Evolutionary conservation across 768 basidiomycete species (phyloP).

Genomic region (Cystofilobasidium capitatum): DNA sequence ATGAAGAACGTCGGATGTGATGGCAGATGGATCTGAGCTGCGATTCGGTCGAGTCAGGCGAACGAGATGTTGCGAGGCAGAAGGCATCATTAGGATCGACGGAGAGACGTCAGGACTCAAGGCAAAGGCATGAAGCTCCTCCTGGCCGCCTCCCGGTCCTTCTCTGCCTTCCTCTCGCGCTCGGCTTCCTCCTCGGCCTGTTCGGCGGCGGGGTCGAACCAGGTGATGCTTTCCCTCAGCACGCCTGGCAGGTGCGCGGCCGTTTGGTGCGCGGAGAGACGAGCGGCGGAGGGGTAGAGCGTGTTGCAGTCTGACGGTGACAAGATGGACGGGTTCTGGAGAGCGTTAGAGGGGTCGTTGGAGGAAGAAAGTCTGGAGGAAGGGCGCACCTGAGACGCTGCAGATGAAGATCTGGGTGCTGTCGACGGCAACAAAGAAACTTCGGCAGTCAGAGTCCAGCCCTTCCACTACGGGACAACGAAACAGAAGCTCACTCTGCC

Average conservation of each 20-base stretch:
- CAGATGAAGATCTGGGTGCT: conserved; percentile 1
- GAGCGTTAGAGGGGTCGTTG: no score
- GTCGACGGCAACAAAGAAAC: neutral
- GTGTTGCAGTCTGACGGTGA: neutral
- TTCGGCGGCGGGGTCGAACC: neutral
- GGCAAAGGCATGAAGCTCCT: conserved; percentile 9
- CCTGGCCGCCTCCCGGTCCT: neutral
- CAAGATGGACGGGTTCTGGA: no score
- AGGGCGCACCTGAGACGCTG: neutral
- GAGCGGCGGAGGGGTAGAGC: neutral
- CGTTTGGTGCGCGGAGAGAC: neutral
- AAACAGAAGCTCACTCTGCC: neutral
- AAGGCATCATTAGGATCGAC: no score
- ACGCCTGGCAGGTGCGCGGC: neutral
- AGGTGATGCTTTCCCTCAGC: neutral
- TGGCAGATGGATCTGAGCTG: no score
- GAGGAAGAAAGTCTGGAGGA: neutral
- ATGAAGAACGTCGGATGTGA: no score
- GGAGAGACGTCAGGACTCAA: no score
- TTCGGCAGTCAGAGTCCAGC: neutral
- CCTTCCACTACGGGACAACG: no score
- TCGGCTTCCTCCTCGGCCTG: neutral
- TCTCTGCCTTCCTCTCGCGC: neutral
- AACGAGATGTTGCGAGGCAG: no score
- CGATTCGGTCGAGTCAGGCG: no score